Percentiles rank a stretch among this genome's conserved stretches.
Conservation (phyloP, 495 filamentous ascomycete species). For the Thermochaetoides thermophila region DNA sequence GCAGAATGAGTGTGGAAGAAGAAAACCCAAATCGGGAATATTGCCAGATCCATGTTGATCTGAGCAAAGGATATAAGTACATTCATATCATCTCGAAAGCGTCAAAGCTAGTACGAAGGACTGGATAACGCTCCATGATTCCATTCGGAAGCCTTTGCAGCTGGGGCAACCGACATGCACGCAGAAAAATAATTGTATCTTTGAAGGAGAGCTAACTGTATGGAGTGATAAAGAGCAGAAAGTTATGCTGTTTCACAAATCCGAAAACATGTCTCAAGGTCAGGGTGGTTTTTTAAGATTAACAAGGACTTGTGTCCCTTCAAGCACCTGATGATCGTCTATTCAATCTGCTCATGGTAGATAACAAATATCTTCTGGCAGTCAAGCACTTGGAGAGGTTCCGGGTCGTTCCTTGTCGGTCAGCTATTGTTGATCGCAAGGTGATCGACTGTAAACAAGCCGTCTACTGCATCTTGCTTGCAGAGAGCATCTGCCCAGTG, state of each 20-base stretch:
- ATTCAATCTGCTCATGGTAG: constrained; percentile 62
- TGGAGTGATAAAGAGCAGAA: constrained; percentile 47
- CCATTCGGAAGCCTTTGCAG: constrained; percentile 40
- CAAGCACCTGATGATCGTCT: constrained; percentile 73
- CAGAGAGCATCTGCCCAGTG: constrained; percentile 49
- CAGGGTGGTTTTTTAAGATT: constrained; percentile 54
- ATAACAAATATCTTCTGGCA: constrained; percentile 49
- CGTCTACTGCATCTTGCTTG: constrained; percentile 32
- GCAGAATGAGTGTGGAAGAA: constrained; percentile 58
- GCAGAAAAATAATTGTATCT: constrained; percentile 48
- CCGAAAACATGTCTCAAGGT: constrained; percentile 61
- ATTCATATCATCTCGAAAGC: constrained; percentile 84
- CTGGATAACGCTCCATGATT: constrained; percentile 40
- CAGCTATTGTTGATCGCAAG: constrained; percentile 45
- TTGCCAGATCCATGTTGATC: constrained; percentile 72
- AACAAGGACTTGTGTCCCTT: constrained; percentile 53
- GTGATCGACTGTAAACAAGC: constrained; percentile 45
- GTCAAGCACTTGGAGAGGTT: constrained; percentile 47
- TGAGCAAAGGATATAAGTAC: constrained; percentile 33
- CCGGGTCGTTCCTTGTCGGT: constrained; percentile 37
- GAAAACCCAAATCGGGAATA: constrained; percentile 82
- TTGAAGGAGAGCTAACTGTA: constrained; percentile 73
- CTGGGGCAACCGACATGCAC: constrained; percentile 41
- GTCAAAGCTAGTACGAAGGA: constrained; percentile 76
- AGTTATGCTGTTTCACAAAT: constrained; percentile 66